phyloP scores from a whole-genome alignment of 805 yeast species.

The Candida ponderosae region DNA sequence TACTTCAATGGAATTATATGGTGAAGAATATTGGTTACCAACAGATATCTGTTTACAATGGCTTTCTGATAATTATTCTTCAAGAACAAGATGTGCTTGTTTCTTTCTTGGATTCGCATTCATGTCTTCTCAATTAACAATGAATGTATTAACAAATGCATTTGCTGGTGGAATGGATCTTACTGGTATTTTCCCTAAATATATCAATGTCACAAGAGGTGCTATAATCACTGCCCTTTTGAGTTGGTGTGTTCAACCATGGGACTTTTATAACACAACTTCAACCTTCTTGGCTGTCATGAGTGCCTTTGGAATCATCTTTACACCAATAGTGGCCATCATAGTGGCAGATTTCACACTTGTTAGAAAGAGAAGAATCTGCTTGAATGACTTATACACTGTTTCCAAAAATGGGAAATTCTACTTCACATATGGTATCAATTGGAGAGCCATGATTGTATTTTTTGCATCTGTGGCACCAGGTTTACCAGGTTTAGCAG shows the following conservation, averaged over 20 bases:
- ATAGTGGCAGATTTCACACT: slow-evolving; percentile 33
- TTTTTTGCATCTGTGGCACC: slow-evolving; percentile 10
- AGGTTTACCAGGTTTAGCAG: slow-evolving; percentile 1
- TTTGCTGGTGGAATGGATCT: slow-evolving; percentile 38
- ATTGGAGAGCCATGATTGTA: slow-evolving; percentile 25
- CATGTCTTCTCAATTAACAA: slow-evolving; percentile 28
- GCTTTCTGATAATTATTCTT: slow-evolving; percentile 21
- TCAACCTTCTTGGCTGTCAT: slow-evolving; percentile 29
- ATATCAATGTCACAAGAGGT: slow-evolving; percentile 31
- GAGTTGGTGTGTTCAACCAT: slow-evolving; percentile 30
- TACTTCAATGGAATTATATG: slow-evolving; percentile 25
- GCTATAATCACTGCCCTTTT: slow-evolving; percentile 25
- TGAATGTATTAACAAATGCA: slow-evolving; percentile 31
- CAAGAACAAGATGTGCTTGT: slow-evolving; percentile 29
- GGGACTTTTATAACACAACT: slow-evolving; percentile 30
- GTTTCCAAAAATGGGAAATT: slow-evolving; percentile 24
- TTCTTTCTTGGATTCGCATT: slow-evolving; percentile 33
- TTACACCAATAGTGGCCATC: slow-evolving; percentile 31
- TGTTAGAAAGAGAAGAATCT: slow-evolving; percentile 22
- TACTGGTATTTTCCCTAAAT: slow-evolving; percentile 31
- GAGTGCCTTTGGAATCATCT: slow-evolving; percentile 29
- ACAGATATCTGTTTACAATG: slow-evolving; percentile 24
- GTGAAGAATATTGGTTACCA: slow-evolving; percentile 28
- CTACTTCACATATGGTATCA: slow-evolving; percentile 29
- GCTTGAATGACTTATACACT: slow-evolving; percentile 26